These are phyloP conservation scores for Tilletia setariae DNA, from an alignment of 1,284 basidiomycete genomes.

Conservation along the genomic window DNA sequence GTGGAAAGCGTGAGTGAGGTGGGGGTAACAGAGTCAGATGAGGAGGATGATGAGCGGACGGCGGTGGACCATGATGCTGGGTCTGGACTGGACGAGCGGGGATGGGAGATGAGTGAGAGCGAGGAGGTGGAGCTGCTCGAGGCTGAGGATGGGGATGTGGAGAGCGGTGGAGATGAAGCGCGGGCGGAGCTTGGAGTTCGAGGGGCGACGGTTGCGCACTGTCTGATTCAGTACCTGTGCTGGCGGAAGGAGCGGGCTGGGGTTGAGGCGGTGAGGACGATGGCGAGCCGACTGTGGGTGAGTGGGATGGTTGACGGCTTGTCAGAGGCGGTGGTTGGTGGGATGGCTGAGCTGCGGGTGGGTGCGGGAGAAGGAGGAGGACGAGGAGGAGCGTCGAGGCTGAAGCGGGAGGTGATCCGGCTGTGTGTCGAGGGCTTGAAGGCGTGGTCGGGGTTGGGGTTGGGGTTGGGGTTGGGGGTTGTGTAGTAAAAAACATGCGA, in stretches of 20 bases:
- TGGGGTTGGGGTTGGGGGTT: neutral
- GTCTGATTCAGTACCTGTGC: constrained; percentile 10
- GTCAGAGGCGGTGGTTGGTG: neutral
- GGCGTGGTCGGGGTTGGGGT: neutral
- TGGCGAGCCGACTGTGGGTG: neutral
- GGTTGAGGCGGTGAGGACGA: neutral
- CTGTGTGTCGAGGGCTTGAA: constrained; percentile 16
- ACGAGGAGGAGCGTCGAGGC: neutral
- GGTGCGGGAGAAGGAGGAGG: neutral
- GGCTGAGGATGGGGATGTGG: constrained; percentile 10
- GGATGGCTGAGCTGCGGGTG: neutral
- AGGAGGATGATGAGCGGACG: constrained; percentile 19
- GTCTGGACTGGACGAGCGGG: neutral
- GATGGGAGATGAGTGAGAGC: neutral
- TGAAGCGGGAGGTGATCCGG: constrained; percentile 10
- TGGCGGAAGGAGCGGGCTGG: constrained; percentile 6
- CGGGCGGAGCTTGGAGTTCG: neutral
- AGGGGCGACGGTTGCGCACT: constrained; percentile 10
- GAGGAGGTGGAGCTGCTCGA: constrained; percentile 9
- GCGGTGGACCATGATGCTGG: constrained; percentile 5
- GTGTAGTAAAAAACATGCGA: too few species aligned
- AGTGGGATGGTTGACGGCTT: constrained; percentile 8
- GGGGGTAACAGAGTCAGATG: constrained; percentile 10
- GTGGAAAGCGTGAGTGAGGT: neutral
- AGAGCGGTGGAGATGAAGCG: neutral